Conservation (phyloP, 106 monocot genomes). For the Dioscorea zingiberensis region DNA sequence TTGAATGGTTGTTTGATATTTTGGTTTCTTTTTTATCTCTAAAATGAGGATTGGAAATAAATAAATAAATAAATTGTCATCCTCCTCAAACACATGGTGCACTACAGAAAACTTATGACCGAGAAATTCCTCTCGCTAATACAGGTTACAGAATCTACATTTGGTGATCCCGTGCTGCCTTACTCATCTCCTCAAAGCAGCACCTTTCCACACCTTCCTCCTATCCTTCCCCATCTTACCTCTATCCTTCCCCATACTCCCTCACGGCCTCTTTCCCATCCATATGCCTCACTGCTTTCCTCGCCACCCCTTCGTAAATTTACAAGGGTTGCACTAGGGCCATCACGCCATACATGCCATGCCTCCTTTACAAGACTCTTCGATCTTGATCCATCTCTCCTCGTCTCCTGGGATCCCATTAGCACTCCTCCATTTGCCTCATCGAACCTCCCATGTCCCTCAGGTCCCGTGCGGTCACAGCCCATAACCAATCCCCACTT, state of each 20-base stretch:
- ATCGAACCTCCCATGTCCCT: constrained; percentile 38
- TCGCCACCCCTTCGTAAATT: constrained; percentile 8
- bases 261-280: constrained; percentile 22
- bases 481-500: constrained; percentile 35
- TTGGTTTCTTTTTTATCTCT: too few species aligned
- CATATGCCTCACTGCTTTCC: constrained; percentile 7
- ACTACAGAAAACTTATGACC: too few species aligned
- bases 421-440: constrained; percentile 33
- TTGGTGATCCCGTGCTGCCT: too few species aligned
- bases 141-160: too few species aligned
- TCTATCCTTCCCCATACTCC: too few species aligned
- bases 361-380: constrained; percentile 17
- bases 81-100: too few species aligned
- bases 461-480: constrained; percentile 50
- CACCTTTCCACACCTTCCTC: constrained; percentile 7
- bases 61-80: too few species aligned
- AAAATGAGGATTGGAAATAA: too few species aligned
- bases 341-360: neutral
- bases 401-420: constrained; percentile 20
- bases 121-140: too few species aligned
- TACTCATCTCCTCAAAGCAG: neutral
- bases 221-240: constrained; percentile 15
- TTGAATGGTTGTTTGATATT: too few species aligned
- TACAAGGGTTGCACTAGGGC: neutral
- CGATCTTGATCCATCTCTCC: constrained; percentile 29